Base-by-base conservation (phyloP, 345 rosid genomes). In the Erodium maritimum region DNA sequence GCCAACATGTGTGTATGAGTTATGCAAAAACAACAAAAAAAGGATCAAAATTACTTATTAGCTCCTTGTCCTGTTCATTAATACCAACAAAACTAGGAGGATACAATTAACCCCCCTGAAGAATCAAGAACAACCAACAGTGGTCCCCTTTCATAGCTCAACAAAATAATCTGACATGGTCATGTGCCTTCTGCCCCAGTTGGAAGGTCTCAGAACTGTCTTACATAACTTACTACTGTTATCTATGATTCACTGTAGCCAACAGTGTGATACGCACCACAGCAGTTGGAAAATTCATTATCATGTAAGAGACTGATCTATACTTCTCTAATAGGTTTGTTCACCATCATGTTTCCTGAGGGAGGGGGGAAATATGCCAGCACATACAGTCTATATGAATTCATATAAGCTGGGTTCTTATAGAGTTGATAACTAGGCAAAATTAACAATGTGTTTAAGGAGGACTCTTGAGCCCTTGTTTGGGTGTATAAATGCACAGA, bases 11-110 rank as follows among this genome's bases (percentile, higher is more conserved):
- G 34, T 3, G 34, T 29, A 29, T 11, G 48, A 59, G 23, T 19
- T 59, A 22, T 61, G 14, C 17, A 42, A 42, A 63, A 51, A 37
- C 21, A 56, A 17, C 18, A 52, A 19, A 67, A 42, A 57, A 22
- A n/a, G n/a, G 48, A 56, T 10, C 50, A 29, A 25, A 51, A 53
- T 61, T 17, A 19, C 53, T 56, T 21, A 34, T 17, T 11, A 14
- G 60, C 65, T 59, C 59, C 48, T 59, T 45, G 55, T 50, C 29
- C 59, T 22, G 69, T 46, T 59, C 42, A 25, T 45, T 22, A 52
- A 18, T 10, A 58, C 58, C 25, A 23, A 54, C 24, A 54, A 45
- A 46, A 24, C 34, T 13, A 19, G 13, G 20, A 45, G 48, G 54
- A 19, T 21, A 53, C 53, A 12, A 53, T 14, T 33, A 7, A 54